Conservation (phyloP, 306 rosid species). For the Trifolium dubium region DNA sequence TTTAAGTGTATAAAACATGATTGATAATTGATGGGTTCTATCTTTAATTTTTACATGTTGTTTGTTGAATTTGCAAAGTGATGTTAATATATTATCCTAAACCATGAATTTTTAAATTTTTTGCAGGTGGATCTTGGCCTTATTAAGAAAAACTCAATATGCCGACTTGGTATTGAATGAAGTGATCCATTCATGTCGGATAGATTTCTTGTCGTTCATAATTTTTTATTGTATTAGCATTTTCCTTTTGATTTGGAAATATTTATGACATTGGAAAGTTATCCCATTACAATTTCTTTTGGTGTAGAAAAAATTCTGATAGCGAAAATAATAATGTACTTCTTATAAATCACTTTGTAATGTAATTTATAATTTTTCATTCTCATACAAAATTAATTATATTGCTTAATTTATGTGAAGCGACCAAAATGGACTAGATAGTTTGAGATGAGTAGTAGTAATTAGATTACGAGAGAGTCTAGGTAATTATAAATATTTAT, state of each 20-base stretch:
- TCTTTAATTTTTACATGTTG: background rate
- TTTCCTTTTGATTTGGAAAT: conserved; percentile 7
- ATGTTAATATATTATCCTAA: conserved; percentile 10
- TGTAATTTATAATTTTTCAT: too few relatives aligned
- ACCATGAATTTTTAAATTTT: conserved; percentile 7
- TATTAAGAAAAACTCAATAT: conserved; percentile 78
- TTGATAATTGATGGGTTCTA: background rate
- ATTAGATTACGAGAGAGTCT: too few relatives aligned
- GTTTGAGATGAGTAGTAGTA: too few relatives aligned
- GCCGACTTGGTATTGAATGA: conserved; percentile 73
- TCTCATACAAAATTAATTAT: too few relatives aligned
- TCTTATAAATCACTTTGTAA: too few relatives aligned
- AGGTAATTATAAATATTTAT: too few relatives aligned
- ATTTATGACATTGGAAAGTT: background rate
- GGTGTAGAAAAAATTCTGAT: background rate
- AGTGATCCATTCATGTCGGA: conserved; percentile 3
- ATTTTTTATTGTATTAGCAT: conserved; percentile 7
- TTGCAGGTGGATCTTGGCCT: conserved; percentile 90
- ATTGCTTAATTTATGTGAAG: too few relatives aligned
- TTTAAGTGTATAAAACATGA: conserved; percentile 10
- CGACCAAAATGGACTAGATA: too few relatives aligned
- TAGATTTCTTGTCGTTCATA: conserved; percentile 15
- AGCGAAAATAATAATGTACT: too few relatives aligned
- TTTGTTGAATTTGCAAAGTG: background rate
- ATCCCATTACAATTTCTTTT: conserved; percentile 7